A percentile compares a stretch with the other conserved stretches of the same genome.
phyloP scores from a whole-genome alignment of 2,329 filamentous ascomycete genomes.

The Aspergillus oerlinghausenensis region DNA sequence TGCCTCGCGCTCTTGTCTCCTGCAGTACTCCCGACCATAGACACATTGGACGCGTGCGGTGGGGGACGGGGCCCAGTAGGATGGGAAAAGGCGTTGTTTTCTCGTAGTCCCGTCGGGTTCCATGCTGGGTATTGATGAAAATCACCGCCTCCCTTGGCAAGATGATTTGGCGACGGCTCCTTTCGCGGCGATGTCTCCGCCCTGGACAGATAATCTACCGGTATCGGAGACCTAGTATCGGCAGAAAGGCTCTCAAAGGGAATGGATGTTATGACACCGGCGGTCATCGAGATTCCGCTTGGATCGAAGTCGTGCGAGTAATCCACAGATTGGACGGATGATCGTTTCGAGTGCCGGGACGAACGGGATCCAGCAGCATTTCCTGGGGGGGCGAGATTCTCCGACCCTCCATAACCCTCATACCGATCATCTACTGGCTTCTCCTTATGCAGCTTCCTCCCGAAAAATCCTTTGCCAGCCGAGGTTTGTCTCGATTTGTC shows the following conservation, averaged over 20 bases:
- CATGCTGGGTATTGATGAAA: constrained; percentile 85
- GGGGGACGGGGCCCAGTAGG: constrained; percentile 59
- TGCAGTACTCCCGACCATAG: constrained; percentile 67
- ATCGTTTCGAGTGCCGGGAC: constrained; percentile 68
- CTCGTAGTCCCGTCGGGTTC: constrained; percentile 50
- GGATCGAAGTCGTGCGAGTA: constrained; percentile 57
- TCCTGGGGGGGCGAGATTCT: constrained; percentile 57
- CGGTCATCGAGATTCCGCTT: constrained; percentile 65
- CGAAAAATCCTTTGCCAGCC: constrained; percentile 80
- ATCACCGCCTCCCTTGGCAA: constrained; percentile 72
- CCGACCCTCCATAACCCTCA: constrained; percentile 56
- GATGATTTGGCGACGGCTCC: constrained; percentile 75
- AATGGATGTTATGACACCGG: constrained; percentile 81
- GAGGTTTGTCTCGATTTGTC: constrained; percentile 81
- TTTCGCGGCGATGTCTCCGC: constrained; percentile 57
- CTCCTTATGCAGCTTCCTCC: constrained; percentile 71
- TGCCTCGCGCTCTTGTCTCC: constrained; percentile 66
- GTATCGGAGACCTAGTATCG: constrained; percentile 65
- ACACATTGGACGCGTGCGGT: constrained; percentile 50
- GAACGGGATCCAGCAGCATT: constrained; percentile 62
- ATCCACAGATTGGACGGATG: constrained; percentile 69
- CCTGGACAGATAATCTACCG: constrained; percentile 68
- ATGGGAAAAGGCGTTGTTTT: constrained; percentile 51
- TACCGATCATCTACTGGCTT: constrained; percentile 62
- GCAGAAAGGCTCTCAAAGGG: constrained; percentile 70